Evolutionary conservation across 1,284 basidiomycete species (phyloP).

Genomic region (Ceratobasidium papillatum): DNA sequence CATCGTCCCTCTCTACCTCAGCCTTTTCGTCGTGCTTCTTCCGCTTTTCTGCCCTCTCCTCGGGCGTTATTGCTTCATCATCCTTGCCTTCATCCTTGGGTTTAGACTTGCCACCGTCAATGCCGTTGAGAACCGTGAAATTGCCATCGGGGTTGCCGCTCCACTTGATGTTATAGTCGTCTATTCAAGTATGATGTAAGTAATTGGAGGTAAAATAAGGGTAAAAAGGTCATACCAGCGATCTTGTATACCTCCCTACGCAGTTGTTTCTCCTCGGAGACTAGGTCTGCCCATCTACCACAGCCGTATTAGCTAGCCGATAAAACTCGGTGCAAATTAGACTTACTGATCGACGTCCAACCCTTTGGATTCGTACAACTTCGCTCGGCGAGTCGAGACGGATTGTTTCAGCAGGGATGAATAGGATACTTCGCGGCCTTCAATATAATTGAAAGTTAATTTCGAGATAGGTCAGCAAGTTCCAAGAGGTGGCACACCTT

Average conservation of each 20-base stretch:
- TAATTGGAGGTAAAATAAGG: background rate
- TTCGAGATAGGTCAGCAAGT: constrained; percentile 43
- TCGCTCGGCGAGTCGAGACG: constrained; percentile 64
- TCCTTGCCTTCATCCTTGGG: background rate
- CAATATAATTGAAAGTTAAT: constrained; percentile 57
- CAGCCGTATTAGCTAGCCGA: background rate
- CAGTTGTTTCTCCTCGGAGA: constrained; percentile 61
- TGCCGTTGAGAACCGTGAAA: constrained; percentile 28
- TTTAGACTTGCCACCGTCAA: constrained; percentile 39
- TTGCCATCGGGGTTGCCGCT: constrained; percentile 48
- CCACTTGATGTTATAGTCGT: constrained; percentile 64
- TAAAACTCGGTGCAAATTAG: background rate
- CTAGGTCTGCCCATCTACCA: constrained; percentile 61
- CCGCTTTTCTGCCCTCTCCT: constrained; percentile 29
- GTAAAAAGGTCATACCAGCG: constrained; percentile 50
- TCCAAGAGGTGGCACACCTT: constrained; percentile 41
- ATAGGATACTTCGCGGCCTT: constrained; percentile 74
- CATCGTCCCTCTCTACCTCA: constrained; percentile 16
- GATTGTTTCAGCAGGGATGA: constrained; percentile 66
- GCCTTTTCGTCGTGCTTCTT: constrained; percentile 34
- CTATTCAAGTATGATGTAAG: constrained; percentile 43
- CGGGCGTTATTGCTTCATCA: constrained; percentile 32
- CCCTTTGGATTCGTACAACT: constrained; percentile 66
- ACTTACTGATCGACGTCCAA: constrained; percentile 63
- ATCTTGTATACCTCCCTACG: constrained; percentile 65